Evolutionary conservation across 140 eudicot species (phyloP), one percentile per base, ranked within the genome.

Genomic region (Anethum foeniculum): DNA sequence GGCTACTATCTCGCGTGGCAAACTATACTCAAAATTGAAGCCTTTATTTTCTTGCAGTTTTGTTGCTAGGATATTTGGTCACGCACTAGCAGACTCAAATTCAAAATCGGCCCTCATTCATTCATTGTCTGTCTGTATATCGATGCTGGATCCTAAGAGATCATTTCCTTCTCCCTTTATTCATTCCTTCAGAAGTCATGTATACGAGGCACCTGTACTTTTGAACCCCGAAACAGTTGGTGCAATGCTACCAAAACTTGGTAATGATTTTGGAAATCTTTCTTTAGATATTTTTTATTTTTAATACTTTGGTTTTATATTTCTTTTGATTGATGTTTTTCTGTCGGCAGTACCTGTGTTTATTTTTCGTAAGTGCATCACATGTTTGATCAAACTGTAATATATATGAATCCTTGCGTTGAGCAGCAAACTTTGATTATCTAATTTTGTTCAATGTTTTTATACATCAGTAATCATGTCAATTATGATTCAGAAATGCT

Each of bases 221-320:
- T 96, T 88, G 38, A 87, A 92, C 88, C 89, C 93, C 44, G 97
- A 94, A 68, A 94, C 98, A 49, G 91, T 94, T 83, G 89, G 82
- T 72, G 96, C 97, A 78, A 94, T 94, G 98, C 90, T 94, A 27
- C 98, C 96, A n/a, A 90, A 88, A 89, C 96, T 94, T 80, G 97
- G 97, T 92, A 81, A 82, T 88, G 77, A 13, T 56, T 83, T 75
- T 71, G 65, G 79, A 43, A 62, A 62, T 11, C 23, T 28, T 69
- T 48, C 30, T 44, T 3, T 39, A 58, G 5, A 23, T 38, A 5
- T 34, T 78, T 39, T 9, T 9, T 38, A 19, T 56, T 78, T 39
- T 71, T 38, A 36, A 3, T 36, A 5, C 60, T 23, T 56, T 7
- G 15, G 62, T 19, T n/a, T n/a, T 77, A 51, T 10, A 30, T 16